Conservation (phyloP, 495 filamentous ascomycete genomes). For the Entonaema liquescens region DNA sequence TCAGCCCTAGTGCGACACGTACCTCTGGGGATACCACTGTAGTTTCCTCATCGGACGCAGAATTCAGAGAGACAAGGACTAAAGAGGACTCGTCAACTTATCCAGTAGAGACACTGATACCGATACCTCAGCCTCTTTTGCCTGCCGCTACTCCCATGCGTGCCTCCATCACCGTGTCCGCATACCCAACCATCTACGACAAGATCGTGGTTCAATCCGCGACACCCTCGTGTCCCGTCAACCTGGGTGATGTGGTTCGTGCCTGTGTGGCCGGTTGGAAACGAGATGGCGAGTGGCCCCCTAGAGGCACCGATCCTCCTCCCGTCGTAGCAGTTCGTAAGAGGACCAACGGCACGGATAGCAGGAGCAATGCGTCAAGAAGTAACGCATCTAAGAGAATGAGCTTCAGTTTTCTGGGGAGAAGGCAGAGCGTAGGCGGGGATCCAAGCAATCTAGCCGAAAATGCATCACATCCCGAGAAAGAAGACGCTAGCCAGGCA, state of each 20-base stretch:
- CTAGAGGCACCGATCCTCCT: conserved; percentile 59
- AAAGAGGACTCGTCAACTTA: conserved; percentile 42
- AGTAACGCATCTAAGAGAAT: conserved; percentile 42
- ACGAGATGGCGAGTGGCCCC: conserved; percentile 93
- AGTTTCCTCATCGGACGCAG: conserved; percentile 38
- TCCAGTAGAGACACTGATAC: conserved; percentile 61
- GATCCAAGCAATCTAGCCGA: conserved; percentile 25
- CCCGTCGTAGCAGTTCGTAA: conserved; percentile 50
- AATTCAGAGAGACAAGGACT: conserved; percentile 32
- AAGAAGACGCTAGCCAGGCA: conserved; percentile 62
- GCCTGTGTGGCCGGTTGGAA: conserved; percentile 93
- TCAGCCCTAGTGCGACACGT: conserved; percentile 42
- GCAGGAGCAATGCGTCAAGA: conserved; percentile 23
- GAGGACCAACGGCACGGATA: conserved; percentile 42
- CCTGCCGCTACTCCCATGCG: conserved; percentile 75
- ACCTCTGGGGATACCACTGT: conserved; percentile 42
- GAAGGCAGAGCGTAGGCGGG: conserved; percentile 32
- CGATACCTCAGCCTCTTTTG: conserved; percentile 71
- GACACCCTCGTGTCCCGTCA: conserved; percentile 85
- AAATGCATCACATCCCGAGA: conserved; percentile 44
- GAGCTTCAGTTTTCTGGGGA: conserved; percentile 46
- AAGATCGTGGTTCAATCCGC: conserved; percentile 82
- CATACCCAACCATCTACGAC: conserved; percentile 85
- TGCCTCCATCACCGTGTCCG: conserved; percentile 71
- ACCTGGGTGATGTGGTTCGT: conserved; percentile 80